Base-by-base conservation (phyloP, 164 flowering plant species). In the Nelumbo lutea region DNA sequence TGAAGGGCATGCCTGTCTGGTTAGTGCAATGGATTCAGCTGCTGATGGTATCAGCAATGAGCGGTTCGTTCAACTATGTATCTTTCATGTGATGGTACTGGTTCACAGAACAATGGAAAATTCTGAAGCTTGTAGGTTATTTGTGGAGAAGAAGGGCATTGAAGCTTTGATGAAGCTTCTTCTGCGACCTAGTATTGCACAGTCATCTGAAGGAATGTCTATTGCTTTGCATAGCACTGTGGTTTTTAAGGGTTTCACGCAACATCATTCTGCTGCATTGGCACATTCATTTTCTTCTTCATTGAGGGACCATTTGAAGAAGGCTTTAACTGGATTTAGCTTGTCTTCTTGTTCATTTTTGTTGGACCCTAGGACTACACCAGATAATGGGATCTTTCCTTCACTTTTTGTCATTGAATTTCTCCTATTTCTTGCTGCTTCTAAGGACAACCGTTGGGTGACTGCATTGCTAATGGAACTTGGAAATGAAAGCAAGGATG, bases 181-280 rank as follows among this genome's bases (percentile, higher is more conserved):
- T 3, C 74, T 93, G 69, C 83, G 86, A 64, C 97, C 99, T 59
- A 89, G 85, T 66, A 87, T 96, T 79, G 89, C 85, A 4, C 98
- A 93, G 61, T 96, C 99, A 59, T 87, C 98, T 63, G 95, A 91
- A 65, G 99, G 99, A 65, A 89, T 89, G 95, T 87, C 96, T 51
- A 88, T 93, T 81, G 98, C 97, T 59, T 76, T 95, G 60, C 97
- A 93, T 60, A 92, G 97, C 78, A 90, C 99, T 10, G 84, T 88
- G 84, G 98, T 93, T 64, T 96, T 96, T 78, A 96, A 93, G 83
- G 88, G 93, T 43, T 96, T 93, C 72, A 87, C 96, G n/a, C 99
- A 93, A 68, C 93, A 96, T 77, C 99, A 96, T 66, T 91, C 99
- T 64, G 84, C 86, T 74, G 81, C 95, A 27, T 77, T 96, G 63